Conservation (phyloP, 352 stramenopile species). For the Globisporangium emineosum region DNA sequence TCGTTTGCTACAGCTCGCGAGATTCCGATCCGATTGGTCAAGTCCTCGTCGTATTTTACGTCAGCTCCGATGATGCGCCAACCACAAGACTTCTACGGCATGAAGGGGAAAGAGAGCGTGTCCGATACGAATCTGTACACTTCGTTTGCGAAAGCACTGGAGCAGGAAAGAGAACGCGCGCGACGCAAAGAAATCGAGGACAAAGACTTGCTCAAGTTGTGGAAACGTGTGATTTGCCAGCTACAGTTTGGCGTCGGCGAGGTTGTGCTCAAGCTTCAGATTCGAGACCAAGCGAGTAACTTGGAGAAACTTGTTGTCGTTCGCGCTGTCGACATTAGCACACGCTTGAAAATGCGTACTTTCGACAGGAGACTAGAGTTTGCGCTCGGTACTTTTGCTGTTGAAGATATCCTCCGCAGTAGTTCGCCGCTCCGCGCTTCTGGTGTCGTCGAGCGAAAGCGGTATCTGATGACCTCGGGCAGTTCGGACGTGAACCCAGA, state of each 20-base stretch:
- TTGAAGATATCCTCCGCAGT: conserved; percentile 68
- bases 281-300: conserved; percentile 37
- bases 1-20: conserved; percentile 12
- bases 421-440: not conserved
- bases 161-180: conserved; percentile 34
- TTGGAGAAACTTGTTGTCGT: conserved; percentile 55
- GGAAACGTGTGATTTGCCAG: conserved; percentile 64
- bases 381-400: conserved; percentile 60
- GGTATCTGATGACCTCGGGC: conserved; percentile 65
- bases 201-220: conserved; percentile 74
- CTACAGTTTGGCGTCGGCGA: conserved; percentile 56
- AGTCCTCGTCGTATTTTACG: conserved; percentile 22
- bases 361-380: conserved; percentile 75
- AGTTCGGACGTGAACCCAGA: conserved; percentile 24
- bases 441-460: conserved; percentile 22
- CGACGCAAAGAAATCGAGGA: conserved; percentile 57
- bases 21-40: conserved; percentile 19
- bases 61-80: conserved; percentile 15
- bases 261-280: conserved; percentile 48
- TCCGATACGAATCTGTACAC: conserved; percentile 36
- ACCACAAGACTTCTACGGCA: not conserved
- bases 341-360: conserved; percentile 53
- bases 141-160: conserved; percentile 31
- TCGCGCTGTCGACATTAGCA: conserved; percentile 56
- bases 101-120: conserved; percentile 16